Conservation (phyloP, 2,329 filamentous ascomycete genomes). For the Microthyrium microscopicum region DNA sequence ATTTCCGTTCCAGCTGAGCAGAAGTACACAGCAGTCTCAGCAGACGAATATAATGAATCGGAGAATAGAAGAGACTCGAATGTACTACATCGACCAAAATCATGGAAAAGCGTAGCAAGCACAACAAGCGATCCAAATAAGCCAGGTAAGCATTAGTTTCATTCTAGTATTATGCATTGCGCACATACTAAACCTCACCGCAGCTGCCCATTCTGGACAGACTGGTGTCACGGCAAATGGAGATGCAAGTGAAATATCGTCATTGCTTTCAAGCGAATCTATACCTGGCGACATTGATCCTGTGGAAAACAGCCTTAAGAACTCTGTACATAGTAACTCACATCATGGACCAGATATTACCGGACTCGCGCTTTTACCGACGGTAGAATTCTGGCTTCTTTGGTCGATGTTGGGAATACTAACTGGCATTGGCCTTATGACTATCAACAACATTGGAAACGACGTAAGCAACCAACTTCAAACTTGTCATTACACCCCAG, state of each 20-base stretch:
- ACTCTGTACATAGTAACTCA: constrained; percentile 57
- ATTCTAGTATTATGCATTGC: constrained; percentile 1
- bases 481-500: background rate
- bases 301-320: constrained; percentile 29
- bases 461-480: constrained; percentile 35
- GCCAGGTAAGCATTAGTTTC: constrained; percentile 42
- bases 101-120: constrained; percentile 22
- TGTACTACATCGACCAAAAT: constrained; percentile 29
- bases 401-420: constrained; percentile 80
- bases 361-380: constrained; percentile 56
- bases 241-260: constrained; percentile 4
- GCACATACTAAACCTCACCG: background rate
- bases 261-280: constrained; percentile 52
- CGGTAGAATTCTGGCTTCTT: constrained; percentile 76
- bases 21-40: constrained; percentile 40
- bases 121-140: too few species aligned
- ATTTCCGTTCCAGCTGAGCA: constrained; percentile 53
- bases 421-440: constrained; percentile 91
- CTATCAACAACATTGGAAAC: constrained; percentile 97
- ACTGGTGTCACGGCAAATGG: background rate
- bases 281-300: constrained; percentile 32
- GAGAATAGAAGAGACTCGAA: constrained; percentile 27
- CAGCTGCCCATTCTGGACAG: constrained; percentile 10
- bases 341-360: constrained; percentile 80
- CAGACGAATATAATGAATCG: constrained; percentile 29